phyloP scores from a whole-genome alignment of 2,329 filamentous ascomycete species.

The Beauveria bassiana region DNA sequence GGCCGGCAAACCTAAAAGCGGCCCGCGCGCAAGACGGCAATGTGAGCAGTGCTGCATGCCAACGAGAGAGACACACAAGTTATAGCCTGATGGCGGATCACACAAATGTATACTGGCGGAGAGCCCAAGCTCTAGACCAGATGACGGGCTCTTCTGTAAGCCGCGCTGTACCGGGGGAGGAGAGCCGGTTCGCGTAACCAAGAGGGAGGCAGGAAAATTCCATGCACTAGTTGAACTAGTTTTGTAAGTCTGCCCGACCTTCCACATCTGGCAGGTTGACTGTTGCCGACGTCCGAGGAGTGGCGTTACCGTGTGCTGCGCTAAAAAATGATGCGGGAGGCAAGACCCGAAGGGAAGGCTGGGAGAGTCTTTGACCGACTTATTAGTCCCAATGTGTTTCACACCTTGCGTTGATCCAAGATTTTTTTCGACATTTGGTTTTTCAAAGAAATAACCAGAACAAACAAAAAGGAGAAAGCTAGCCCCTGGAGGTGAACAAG shows the following conservation, averaged over 20 bases:
- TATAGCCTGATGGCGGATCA: too few relatives aligned
- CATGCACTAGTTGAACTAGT: neutral
- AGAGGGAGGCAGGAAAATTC: neutral
- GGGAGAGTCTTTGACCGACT: neutral
- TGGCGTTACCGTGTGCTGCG: neutral
- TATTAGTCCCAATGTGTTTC: neutral
- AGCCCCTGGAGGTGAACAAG: neutral
- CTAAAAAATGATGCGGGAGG: neutral
- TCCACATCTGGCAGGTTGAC: slow-evolving; percentile 1
- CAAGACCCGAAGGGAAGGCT: neutral
- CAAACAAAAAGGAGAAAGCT: neutral
- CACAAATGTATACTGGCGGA: too few relatives aligned
- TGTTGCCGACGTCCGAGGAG: slow-evolving; percentile 5
- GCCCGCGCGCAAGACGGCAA: neutral
- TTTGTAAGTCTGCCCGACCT: neutral
- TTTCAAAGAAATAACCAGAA: neutral
- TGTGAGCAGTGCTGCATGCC: neutral
- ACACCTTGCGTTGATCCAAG: neutral
- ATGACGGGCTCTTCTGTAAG: neutral
- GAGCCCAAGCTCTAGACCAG: neutral
- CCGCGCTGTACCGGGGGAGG: neutral
- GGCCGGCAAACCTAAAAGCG: neutral
- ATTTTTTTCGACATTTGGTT: neutral
- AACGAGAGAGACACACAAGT: too few relatives aligned
- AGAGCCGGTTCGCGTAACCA: too few relatives aligned